Conservation (phyloP, 495 filamentous ascomycete species). For the Trichoderma asperelloides region DNA sequence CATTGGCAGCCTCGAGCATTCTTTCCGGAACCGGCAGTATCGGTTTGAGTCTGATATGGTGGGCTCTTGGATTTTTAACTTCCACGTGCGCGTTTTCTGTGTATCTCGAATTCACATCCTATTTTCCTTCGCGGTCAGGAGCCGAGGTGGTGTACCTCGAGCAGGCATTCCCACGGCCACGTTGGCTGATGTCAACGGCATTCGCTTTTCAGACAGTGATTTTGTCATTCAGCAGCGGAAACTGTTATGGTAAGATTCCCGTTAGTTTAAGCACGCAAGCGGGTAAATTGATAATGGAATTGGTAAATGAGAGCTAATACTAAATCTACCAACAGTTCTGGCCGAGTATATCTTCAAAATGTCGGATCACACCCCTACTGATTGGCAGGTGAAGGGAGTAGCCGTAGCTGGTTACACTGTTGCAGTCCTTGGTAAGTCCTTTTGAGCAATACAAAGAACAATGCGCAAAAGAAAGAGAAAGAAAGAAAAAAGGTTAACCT, state of each 20-base stretch:
- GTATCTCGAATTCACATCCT: slow-evolving; percentile 53
- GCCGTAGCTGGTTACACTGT: slow-evolving; percentile 52
- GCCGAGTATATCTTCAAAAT: slow-evolving; percentile 48
- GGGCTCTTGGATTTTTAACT: slow-evolving; percentile 50
- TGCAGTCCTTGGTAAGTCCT: slow-evolving; percentile 36
- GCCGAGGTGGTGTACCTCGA: slow-evolving; percentile 59
- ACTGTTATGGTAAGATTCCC: slow-evolving; percentile 43
- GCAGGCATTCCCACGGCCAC: slow-evolving; percentile 53
- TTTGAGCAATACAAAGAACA: not conserved
- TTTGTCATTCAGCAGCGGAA: slow-evolving; percentile 54
- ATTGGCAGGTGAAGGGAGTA: slow-evolving; percentile 55
- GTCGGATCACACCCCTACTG: slow-evolving; percentile 34
- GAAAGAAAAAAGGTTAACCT: not conserved
- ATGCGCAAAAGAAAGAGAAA: not conserved
- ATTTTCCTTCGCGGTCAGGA: slow-evolving; percentile 57
- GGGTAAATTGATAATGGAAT: too few relatives aligned
- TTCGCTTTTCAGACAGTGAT: slow-evolving; percentile 52
- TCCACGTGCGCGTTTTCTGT: slow-evolving; percentile 40
- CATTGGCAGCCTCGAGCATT: slow-evolving; percentile 40
- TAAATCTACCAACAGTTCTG: slow-evolving; percentile 24
- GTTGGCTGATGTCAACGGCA: slow-evolving; percentile 50
- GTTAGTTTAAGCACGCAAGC: too few relatives aligned
- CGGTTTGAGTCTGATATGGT: slow-evolving; percentile 51
- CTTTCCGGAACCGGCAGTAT: slow-evolving; percentile 49
- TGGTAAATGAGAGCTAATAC: not conserved